These are phyloP conservation scores for Narthecium ossifragum DNA, from an alignment of 106 monocot genomes.

Conservation along the genomic window DNA sequence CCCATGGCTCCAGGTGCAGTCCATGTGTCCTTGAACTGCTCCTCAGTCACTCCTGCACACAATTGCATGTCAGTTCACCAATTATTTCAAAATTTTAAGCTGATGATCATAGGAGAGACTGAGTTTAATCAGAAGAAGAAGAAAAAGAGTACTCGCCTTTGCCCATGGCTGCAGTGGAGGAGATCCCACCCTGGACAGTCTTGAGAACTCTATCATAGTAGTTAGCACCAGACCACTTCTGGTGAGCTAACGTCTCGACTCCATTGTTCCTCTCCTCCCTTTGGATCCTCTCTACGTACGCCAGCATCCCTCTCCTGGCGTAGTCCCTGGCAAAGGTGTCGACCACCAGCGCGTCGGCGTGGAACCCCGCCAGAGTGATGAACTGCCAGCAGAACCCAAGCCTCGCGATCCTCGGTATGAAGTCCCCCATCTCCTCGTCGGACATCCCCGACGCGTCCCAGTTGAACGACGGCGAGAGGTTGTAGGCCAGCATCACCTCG, in stretches of 20 bases:
- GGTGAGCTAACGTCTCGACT: slow-evolving; percentile 85
- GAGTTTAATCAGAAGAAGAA: neutral
- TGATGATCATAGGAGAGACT: neutral
- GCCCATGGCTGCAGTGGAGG: slow-evolving; percentile 96
- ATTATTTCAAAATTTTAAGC: neutral
- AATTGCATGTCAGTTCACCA: neutral
- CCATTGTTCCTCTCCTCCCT: slow-evolving; percentile 84
- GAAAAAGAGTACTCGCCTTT: slow-evolving; percentile 41
- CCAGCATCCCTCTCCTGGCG: slow-evolving; percentile 74
- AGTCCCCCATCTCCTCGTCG: slow-evolving; percentile 64
- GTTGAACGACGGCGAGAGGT: slow-evolving; percentile 96
- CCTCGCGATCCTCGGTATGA: slow-evolving; percentile 76
- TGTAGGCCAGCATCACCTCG: slow-evolving; percentile 84
- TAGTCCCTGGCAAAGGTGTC: slow-evolving; percentile 81
- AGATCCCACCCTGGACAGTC: slow-evolving; percentile 95
- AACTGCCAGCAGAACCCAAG: slow-evolving; percentile 95
- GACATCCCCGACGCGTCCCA: slow-evolving; percentile 95
- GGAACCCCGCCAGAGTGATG: slow-evolving; percentile 89
- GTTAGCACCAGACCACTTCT: slow-evolving; percentile 96
- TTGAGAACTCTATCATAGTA: slow-evolving; percentile 78
- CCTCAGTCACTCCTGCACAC: slow-evolving; percentile 80
- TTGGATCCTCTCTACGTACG: slow-evolving; percentile 95
- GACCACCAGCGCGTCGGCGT: slow-evolving; percentile 71
- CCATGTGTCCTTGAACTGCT: slow-evolving; percentile 79
- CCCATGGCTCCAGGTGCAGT: slow-evolving; percentile 18